Evolutionary conservation across 2,329 filamentous ascomycete genomes (phyloP), one percentile per base, ranked within the genome.

Genomic region (Chrysosporium queenslandicum): DNA sequence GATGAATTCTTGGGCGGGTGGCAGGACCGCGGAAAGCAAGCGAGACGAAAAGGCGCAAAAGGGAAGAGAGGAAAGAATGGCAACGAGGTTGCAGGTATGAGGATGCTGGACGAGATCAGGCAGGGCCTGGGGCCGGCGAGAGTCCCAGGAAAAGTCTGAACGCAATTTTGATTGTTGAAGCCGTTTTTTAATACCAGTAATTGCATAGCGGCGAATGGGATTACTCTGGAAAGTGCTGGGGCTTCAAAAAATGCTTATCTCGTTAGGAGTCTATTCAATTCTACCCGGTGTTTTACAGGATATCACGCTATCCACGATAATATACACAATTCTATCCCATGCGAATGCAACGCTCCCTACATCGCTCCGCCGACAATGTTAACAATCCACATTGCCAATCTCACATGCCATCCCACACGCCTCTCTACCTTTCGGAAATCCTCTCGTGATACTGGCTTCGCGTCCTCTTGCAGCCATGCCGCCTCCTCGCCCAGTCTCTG

Each of bases 381-480:
- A 4, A 96, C 90, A 69, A 95, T 85, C 88, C 87, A 94, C 89
- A 97, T 95, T 2, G 89, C 87, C 56, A 94, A 69, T 54, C 87
- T 75, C 36, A 98, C 92, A 66, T 88, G 83, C 63, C 94, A 73
- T 0, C 88, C 82, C 0, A 97, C 92, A 53, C 87, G 82, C 55
- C 92, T 77, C 65, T 98, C 92, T 4, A 80, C 82, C 61, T 75
- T 85, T 49, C 85, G 80, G 67, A 96, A 85, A 67, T 96, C 90
- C 52, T 87, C 84, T 56, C 84, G 75, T 9, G 80, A 85, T 20
- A 92, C 79, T 7, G 73, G 72, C 52, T 69, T 74, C 1, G 90
- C 83, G 64, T 91, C 78, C 54, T 87, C 80, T 65, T 89, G 83
- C 58, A 98, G 69, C 81, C 86, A 88, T 53, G 77, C 73, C 64